These are phyloP conservation scores for Amanita rimosa DNA, from an alignment of 768 basidiomycete genomes.

Conservation along the genomic window DNA sequence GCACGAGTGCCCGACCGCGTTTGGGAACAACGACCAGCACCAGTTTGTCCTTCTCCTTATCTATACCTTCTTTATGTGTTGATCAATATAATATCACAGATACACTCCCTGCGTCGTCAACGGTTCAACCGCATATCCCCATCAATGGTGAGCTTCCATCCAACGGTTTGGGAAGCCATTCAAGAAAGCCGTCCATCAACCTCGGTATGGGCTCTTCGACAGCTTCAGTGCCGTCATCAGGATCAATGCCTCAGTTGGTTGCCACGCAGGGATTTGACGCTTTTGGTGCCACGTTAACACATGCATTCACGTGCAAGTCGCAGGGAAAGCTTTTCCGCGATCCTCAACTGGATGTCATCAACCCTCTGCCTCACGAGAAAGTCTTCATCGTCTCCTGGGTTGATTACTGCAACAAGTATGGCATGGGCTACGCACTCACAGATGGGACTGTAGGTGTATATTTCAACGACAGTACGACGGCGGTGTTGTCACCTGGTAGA, in stretches of 20 bases:
- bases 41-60: not conserved
- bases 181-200: not conserved
- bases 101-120: not conserved
- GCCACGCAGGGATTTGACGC: slow-evolving; percentile 39
- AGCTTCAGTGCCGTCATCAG: slow-evolving; percentile 15
- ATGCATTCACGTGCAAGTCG: slow-evolving; percentile 62
- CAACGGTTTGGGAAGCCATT: not conserved
- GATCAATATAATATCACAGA: not conserved
- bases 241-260: not conserved
- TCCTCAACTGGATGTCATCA: slow-evolving; percentile 37
- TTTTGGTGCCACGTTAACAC: slow-evolving; percentile 33
- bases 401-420: slow-evolving; percentile 98
- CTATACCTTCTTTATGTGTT: not conserved
- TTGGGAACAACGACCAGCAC: not conserved
- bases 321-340: slow-evolving; percentile 57
- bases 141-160: not conserved
- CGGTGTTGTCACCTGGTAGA: slow-evolving; percentile 81
- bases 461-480: slow-evolving; percentile 89
- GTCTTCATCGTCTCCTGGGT: slow-evolving; percentile 99
- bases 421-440: slow-evolving; percentile 97
- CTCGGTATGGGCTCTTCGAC: slow-evolving; percentile 18
- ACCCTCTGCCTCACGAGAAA: slow-evolving; percentile 46
- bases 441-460: slow-evolving; percentile 93
- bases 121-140: not conserved
- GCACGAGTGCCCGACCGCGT: not conserved